These are phyloP conservation scores for Trypanosoma platydactyli DNA, from an alignment of 208 protist species.

Conservation along the genomic window DNA sequence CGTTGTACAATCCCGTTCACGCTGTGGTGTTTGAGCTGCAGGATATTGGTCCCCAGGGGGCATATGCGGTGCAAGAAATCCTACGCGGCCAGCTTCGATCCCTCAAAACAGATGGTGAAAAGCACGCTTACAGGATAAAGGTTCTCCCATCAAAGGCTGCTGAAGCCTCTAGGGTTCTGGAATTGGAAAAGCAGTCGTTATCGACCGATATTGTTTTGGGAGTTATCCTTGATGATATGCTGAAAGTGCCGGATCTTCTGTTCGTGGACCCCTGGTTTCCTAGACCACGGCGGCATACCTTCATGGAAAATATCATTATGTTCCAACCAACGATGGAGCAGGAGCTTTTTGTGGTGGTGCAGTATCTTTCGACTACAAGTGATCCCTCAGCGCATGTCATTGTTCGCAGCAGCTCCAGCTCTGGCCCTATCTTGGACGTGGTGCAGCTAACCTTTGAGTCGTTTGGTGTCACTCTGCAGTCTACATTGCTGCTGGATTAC, in stretches of 20 bases:
- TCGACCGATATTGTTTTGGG: constrained; percentile 10
- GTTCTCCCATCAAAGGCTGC: background rate
- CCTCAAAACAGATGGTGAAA: background rate
- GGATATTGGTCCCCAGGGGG: background rate
- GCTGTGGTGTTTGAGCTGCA: background rate
- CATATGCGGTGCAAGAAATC: background rate
- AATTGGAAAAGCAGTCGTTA: background rate
- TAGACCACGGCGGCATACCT: constrained; percentile 4
- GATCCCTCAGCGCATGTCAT: background rate
- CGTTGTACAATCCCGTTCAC: background rate
- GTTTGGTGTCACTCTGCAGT: constrained; percentile 12
- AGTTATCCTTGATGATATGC: constrained; percentile 4
- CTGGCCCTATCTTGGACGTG: background rate
- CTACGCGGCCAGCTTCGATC: background rate
- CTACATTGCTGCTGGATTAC: constrained; percentile 1
- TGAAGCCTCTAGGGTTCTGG: background rate
- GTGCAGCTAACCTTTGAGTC: background rate
- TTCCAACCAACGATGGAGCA: constrained; percentile 31
- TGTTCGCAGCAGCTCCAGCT: constrained; percentile 1
- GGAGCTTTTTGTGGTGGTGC: constrained; percentile 21
- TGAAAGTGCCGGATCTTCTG: background rate
- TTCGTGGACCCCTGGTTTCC: constrained; percentile 19
- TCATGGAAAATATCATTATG: constrained; percentile 6
- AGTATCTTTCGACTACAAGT: constrained; percentile 10
- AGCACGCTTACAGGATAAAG: background rate